phyloP scores from a whole-genome alignment of 164 flowering plant genomes.

The Vitis amurensis region DNA sequence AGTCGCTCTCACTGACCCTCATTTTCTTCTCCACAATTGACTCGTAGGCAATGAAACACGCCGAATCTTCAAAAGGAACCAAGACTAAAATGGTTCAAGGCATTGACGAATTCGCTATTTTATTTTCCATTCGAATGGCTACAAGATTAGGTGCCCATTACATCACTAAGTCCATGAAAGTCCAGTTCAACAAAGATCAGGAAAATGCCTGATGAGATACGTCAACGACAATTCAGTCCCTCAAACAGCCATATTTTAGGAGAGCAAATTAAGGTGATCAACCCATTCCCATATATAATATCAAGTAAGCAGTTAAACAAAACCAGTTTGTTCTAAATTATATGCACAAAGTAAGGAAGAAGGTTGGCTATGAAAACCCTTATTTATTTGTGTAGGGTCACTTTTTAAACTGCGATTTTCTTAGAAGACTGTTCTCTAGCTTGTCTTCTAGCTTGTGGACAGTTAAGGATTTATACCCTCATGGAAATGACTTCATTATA shows the following conservation, averaged over 20 bases:
- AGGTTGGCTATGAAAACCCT: not conserved
- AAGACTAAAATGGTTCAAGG: not conserved
- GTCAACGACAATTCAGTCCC: not conserved
- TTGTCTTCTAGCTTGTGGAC: too few species aligned
- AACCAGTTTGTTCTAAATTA: slow-evolving; percentile 9
- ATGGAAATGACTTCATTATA: too few species aligned
- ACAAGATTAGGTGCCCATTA: slow-evolving; percentile 27
- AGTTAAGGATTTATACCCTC: too few species aligned
- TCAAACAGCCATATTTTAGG: not conserved
- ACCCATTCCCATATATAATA: slow-evolving; percentile 5
- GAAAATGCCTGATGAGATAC: slow-evolving; percentile 10
- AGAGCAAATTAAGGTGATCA: slow-evolving; percentile 2
- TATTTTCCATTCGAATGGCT: not conserved
- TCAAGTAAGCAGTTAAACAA: slow-evolving; percentile 10
- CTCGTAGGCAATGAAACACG: not conserved
- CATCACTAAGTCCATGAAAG: slow-evolving; percentile 14
- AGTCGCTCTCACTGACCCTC: too few species aligned
- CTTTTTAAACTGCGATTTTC: too few species aligned
- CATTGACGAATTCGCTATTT: not conserved
- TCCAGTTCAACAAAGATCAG: slow-evolving; percentile 4
- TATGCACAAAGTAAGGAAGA: not conserved
- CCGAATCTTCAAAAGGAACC: not conserved
- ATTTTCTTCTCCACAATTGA: not conserved
- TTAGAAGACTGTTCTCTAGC: too few species aligned
- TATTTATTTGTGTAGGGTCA: too few species aligned